These are phyloP conservation scores for Ophiostoma tasmaniense DNA, from an alignment of 2,329 filamentous ascomycete genomes.

Conservation along the genomic window DNA sequence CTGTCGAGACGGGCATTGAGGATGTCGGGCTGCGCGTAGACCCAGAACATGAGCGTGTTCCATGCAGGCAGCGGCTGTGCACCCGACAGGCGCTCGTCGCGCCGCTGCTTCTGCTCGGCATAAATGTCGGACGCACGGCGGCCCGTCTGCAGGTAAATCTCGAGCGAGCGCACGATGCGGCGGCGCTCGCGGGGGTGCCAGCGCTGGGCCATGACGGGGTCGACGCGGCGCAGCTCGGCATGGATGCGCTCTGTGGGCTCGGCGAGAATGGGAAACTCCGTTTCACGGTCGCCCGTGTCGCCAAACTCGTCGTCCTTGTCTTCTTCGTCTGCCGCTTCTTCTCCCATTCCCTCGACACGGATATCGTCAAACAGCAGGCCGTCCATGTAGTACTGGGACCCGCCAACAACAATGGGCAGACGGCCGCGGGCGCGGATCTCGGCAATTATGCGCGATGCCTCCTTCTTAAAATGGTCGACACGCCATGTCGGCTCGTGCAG, in stretches of 20 bases:
- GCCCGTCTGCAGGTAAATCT: slow-evolving; percentile 81
- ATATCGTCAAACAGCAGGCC: slow-evolving; percentile 73
- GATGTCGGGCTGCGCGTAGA: slow-evolving; percentile 62
- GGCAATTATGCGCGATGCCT: slow-evolving; percentile 59
- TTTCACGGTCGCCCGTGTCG: slow-evolving; percentile 19
- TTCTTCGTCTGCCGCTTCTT: slow-evolving; percentile 18
- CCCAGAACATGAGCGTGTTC: slow-evolving; percentile 72
- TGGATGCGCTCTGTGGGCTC: slow-evolving; percentile 64
- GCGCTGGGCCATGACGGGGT: slow-evolving; percentile 77
- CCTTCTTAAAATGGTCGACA: slow-evolving; percentile 65
- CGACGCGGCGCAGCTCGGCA: slow-evolving; percentile 64
- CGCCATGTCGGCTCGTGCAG: slow-evolving; percentile 75
- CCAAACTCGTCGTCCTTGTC: slow-evolving; percentile 14
- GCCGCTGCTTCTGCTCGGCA: slow-evolving; percentile 55
- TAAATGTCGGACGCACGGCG: slow-evolving; percentile 79
- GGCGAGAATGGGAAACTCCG: slow-evolving; percentile 60
- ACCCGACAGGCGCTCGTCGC: slow-evolving; percentile 16
- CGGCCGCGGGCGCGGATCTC: slow-evolving; percentile 73
- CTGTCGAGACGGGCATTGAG: slow-evolving; percentile 63
- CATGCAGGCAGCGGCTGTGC: slow-evolving; percentile 26
- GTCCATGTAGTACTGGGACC: slow-evolving; percentile 92
- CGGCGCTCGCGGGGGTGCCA: slow-evolving; percentile 93
- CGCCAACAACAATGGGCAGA: slow-evolving; percentile 83
- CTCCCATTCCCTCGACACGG: slow-evolving; percentile 39
- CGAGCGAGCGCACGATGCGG: slow-evolving; percentile 81